A percentile compares a stretch with the other conserved stretches of the same genome.
Evolutionary conservation across 495 filamentous ascomycete species (phyloP).

Genomic region (Daldinia decipiens): DNA sequence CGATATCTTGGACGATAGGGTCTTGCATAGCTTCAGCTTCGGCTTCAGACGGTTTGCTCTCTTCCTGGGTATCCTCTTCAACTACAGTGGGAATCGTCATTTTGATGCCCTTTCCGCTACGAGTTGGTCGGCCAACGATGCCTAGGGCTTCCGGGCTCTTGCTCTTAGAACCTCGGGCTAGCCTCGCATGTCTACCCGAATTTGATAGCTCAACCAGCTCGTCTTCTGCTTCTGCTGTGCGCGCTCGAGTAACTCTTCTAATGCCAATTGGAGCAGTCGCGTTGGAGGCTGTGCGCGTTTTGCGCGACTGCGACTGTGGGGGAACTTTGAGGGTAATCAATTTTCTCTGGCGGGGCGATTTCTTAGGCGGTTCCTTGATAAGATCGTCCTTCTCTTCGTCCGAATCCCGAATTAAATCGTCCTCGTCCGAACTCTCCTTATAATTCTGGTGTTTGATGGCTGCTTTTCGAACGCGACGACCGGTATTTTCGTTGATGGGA

Average conservation of each 20-base stretch:
- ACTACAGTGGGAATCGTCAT: constrained; percentile 64
- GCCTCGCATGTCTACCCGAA: constrained; percentile 78
- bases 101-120: constrained; percentile 72
- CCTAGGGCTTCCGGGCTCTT: constrained; percentile 70
- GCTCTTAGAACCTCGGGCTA: constrained; percentile 61
- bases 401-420: constrained; percentile 44
- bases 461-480: constrained; percentile 73
- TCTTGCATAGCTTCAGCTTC: constrained; percentile 31
- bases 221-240: constrained; percentile 52
- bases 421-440: constrained; percentile 58
- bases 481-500: constrained; percentile 69
- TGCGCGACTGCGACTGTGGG: constrained; percentile 14
- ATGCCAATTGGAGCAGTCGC: constrained; percentile 44
- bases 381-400: constrained; percentile 47
- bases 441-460: constrained; percentile 61
- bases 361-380: constrained; percentile 38
- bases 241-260: constrained; percentile 57
- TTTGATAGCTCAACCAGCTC: constrained; percentile 68
- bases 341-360: constrained; percentile 39
- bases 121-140: constrained; percentile 54
- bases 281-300: constrained; percentile 26
- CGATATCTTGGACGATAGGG: constrained; percentile 50
- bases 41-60: constrained; percentile 20
- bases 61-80: constrained; percentile 67
- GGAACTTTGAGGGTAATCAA: constrained; percentile 48